phyloP scores from a whole-genome alignment of 345 rosid species.

The Salix viminalis region DNA sequence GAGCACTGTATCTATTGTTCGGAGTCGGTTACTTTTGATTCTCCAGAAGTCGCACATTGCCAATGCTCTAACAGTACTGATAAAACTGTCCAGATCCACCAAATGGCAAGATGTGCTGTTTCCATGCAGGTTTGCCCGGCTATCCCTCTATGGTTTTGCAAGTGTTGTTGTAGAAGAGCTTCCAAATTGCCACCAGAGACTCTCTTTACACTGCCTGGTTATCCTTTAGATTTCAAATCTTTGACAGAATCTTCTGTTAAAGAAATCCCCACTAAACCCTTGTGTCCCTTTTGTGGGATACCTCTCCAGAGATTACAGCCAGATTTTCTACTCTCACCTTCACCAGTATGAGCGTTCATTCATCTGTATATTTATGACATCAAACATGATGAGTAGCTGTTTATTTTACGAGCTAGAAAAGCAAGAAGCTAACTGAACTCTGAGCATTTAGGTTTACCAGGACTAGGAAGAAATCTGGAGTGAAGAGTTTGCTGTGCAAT shows the following conservation, averaged over 20 bases:
- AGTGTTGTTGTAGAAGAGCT: slow-evolving; percentile 63
- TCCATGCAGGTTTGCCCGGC: slow-evolving; percentile 79
- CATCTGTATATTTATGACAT: background rate
- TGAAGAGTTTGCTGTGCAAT: background rate
- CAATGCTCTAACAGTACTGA: slow-evolving; percentile 21
- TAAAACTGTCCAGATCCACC: slow-evolving; percentile 40
- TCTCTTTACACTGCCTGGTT: slow-evolving; percentile 44
- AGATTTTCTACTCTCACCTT: slow-evolving; percentile 58
- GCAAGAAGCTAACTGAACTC: background rate
- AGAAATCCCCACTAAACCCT: slow-evolving; percentile 38
- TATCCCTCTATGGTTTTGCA: slow-evolving; percentile 72
- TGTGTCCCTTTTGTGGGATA: slow-evolving; percentile 75
- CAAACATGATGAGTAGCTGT: background rate
- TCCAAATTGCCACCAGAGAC: slow-evolving; percentile 51
- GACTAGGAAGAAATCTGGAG: background rate
- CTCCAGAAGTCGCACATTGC: slow-evolving; percentile 66
- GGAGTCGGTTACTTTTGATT: slow-evolving; percentile 54
- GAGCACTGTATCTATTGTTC: slow-evolving; percentile 74
- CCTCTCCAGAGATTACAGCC: slow-evolving; percentile 65
- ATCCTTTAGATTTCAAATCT: slow-evolving; percentile 40
- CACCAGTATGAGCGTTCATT: slow-evolving; percentile 37
- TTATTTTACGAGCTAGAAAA: background rate
- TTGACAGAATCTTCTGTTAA: slow-evolving; percentile 9
- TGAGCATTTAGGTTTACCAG: background rate
- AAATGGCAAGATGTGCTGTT: slow-evolving; percentile 61